Evolutionary conservation across 129 eudicot genomes (phyloP).

Genomic region (Tanacetum coccineum): DNA sequence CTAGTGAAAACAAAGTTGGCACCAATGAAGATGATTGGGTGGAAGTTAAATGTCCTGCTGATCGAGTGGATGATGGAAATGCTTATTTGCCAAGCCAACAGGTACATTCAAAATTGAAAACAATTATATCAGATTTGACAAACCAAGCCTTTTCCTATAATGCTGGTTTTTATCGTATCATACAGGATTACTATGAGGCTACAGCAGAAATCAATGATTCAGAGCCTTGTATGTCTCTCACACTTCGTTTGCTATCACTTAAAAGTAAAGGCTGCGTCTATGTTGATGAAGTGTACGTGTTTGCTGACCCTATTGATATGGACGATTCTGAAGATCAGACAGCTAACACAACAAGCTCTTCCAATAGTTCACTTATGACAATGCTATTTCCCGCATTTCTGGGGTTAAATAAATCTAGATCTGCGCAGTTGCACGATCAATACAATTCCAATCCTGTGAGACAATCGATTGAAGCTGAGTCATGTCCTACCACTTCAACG

Average conservation of each 20-base stretch:
- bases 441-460: conserved; percentile 30
- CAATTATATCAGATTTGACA: too few relatives aligned
- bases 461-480: conserved; percentile 26
- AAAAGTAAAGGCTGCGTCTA: conserved; percentile 51
- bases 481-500: conserved; percentile 18
- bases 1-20: conserved; percentile 34
- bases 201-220: conserved; percentile 88
- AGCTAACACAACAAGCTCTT: conserved; percentile 26
- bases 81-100: conserved; percentile 28
- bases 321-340: conserved; percentile 34
- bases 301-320: conserved; percentile 55
- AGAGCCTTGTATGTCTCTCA: conserved; percentile 63
- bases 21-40: conserved; percentile 85
- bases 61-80: conserved; percentile 22
- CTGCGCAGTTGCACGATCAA: conserved; percentile 30
- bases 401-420: conserved; percentile 62
- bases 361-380: conserved; percentile 67
- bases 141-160: not conserved
- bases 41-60: conserved; percentile 56
- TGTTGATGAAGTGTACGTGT: conserved; percentile 78
- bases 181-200: conserved; percentile 86
- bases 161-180: conserved; percentile 5
- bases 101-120: conserved; percentile 31
- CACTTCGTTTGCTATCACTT: conserved; percentile 77
- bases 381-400: conserved; percentile 87